Evolutionary conservation across 345 rosid species (phyloP), one percentile per base, ranked within the genome.

Genomic region (Microthlaspi erraticum): DNA sequence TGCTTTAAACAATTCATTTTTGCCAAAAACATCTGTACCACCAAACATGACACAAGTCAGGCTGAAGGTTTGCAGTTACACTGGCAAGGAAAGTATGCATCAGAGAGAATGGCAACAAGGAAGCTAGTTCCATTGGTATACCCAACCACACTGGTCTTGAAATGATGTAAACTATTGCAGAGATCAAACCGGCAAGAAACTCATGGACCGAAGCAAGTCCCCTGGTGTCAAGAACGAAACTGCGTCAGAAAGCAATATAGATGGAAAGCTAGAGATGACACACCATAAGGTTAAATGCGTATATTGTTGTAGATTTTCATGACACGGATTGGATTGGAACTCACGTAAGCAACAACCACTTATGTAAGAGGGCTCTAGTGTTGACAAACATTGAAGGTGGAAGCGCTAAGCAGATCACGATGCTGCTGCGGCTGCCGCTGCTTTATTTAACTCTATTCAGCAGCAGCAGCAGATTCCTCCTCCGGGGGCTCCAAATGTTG

Each of bases 101-200:
- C 69, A 69, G 84, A 81, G 76, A 87, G n/a, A n/a, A 85, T 45
- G 89, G 88, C 63, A 92, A 80, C 81, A 70, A 73, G 74, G 79
- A 81, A 75, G 81, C 89, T 65, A 79, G 56, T 60, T 85, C 89
- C 79, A 82, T 10, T 9, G 88, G 59, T 62, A 89, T 66, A 72
- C 88, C 88, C 92, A 96, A 89, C 80, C 77, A 61, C 17, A 80
- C 73, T 43, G 96, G 96, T 80, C 86, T 85, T 48, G 87, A 79
- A 46, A 86, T 68, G 37, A 79, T 67, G 66, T 89, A 89, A 74
- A 85, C 45, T 38, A 82, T 70, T 62, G 80, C 78, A 10, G 71
- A 53, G 37, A 81, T 91, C 78, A 92, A 78, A 44, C 77, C 84
- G 58, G 61, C 80, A 58, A 85, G 67, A 64, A 89, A 70, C 13